Evolutionary conservation across 2,329 filamentous ascomycete genomes (phyloP), one percentile per base, ranked within the genome.

Genomic region (Coniella vitis): DNA sequence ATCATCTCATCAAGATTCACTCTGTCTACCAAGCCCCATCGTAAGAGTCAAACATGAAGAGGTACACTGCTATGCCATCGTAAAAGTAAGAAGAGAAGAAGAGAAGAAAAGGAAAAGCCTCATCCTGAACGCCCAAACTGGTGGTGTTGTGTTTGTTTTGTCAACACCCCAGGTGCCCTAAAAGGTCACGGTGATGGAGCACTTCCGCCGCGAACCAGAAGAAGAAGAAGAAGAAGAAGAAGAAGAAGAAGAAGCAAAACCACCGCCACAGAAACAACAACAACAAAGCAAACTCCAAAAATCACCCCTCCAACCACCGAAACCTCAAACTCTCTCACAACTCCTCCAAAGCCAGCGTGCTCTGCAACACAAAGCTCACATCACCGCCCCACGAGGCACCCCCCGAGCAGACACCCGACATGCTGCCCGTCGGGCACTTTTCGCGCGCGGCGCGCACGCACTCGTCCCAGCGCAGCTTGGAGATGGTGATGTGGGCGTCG

Each of bases 381-480:
- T 76, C 64, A 31, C 73, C 25, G 10, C 25, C 73, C 16, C 54
- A 65, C 37, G 66, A 71, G 25, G 70, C 74, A 4, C 72, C 74
- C 13, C 74, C 73, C 5, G 66, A 58, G 58, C 74, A 78, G 1
- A 68, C 69, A 21, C 63, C 71, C 35, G 60, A 64, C 58, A 76
- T 64, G 52, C 69, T 74, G 16, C 74, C 74, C 7, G 69, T 72
- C 17, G 72, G 73, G 58, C 74, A 78, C 39, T 69, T 68, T 50
- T 72, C 69, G 48, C 70, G 61, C 42, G 75, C 76, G 14, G 76
- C 76, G 36, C 72, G 68, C 45, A 79, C 69, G 58, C 76, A 79
- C 44, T 69, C 65, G 61, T 78, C 72, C 75, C 76, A 77, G 20
- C 69, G 63, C 17, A 67, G 68, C 63, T 78, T 78, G 40, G 67